Evolutionary conservation across 306 rosid genomes (phyloP), one percentile per base, ranked within the genome.

Genomic region (Canavalia gladiata): DNA sequence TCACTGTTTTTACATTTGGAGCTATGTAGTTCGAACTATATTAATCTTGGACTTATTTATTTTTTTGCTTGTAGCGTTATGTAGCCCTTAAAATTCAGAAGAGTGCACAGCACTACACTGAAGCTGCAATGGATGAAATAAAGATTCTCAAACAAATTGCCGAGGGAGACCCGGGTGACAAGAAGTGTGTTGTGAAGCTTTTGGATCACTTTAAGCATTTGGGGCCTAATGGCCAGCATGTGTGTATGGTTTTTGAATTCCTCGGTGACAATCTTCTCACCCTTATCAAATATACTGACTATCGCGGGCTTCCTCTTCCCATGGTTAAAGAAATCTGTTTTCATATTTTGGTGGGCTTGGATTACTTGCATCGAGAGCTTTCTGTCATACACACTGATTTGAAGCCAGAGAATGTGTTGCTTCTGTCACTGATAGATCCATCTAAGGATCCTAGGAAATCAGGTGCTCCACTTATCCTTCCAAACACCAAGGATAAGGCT

Each of bases 101-200:
- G 92, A 92, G 97, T 75, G 97, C 97, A 5, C 93, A 91, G 70
- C 97, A 90, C 82, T 92, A 92, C 82, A 89, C 95, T 2, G 97
- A 92, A 81, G 95, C 97, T 3, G 93, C 97, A 3, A 90, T 92
- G 94, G 95, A 92, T 50, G 97, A 92, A 87, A 86, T 92, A 72
- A 87, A 90, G 72, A 89, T 92, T 78, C 87, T 92, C 87, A 84
- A 90, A 82, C 97, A 92, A 84, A 85, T 92, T 55, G 90, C 94
- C 25, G 97, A 92, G 75, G 94, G 91, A 56, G 94, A 92, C 72
- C 78, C 85, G 11, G 88, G 82, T 30, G 95, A 89, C 74, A 86
- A 84, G 58, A 90, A 90, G 56, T 87, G 90, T 68, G 97, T 87
- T 10, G 94, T 92, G 84, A 92, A 92, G 86, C 93, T 92, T 69